Percentiles rank a stretch among this genome's conserved stretches.
These are phyloP conservation scores for Alnus glutinosa DNA, from an alignment of 306 rosid species.

Conservation along the genomic window DNA sequence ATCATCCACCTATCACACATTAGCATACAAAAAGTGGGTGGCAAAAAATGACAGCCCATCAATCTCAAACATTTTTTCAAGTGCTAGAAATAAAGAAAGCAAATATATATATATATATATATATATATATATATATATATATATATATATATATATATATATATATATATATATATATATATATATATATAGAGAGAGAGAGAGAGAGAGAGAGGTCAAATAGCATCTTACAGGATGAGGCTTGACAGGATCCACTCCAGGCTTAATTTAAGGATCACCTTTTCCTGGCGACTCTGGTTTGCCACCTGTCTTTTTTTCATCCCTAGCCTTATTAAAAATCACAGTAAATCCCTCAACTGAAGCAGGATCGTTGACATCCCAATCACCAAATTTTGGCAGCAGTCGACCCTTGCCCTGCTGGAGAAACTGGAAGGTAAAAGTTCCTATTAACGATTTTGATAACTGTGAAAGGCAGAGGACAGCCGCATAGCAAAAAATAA, in stretches of 20 bases:
- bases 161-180: too few relatives aligned
- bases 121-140: too few relatives aligned
- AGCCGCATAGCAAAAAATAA: not conserved
- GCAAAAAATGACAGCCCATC: not conserved
- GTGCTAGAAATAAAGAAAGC: too few relatives aligned
- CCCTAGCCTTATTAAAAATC: conserved; percentile 94
- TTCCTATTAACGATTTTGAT: not conserved
- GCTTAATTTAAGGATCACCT: conserved; percentile 57
- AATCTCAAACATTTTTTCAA: not conserved
- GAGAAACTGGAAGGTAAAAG: conserved; percentile 12
- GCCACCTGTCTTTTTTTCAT: conserved; percentile 97
- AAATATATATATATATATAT: too few relatives aligned
- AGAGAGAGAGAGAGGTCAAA: not conserved
- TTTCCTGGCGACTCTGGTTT: conserved; percentile 88
- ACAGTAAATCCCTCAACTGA: conserved; percentile 99
- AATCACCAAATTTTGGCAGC: conserved; percentile 96
- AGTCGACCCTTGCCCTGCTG: conserved; percentile 91
- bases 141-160: too few relatives aligned
- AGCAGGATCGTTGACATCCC: conserved; percentile 99
- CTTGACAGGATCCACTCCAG: conserved; percentile 64
- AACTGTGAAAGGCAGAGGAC: not conserved
- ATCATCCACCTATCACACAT: conserved; percentile 22
- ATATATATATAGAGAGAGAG: too few relatives aligned
- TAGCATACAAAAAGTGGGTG: not conserved
- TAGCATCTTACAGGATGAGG: conserved; percentile 69